Conservation (phyloP, 139 green algal species). For the Coccomyxa sp. region DNA sequence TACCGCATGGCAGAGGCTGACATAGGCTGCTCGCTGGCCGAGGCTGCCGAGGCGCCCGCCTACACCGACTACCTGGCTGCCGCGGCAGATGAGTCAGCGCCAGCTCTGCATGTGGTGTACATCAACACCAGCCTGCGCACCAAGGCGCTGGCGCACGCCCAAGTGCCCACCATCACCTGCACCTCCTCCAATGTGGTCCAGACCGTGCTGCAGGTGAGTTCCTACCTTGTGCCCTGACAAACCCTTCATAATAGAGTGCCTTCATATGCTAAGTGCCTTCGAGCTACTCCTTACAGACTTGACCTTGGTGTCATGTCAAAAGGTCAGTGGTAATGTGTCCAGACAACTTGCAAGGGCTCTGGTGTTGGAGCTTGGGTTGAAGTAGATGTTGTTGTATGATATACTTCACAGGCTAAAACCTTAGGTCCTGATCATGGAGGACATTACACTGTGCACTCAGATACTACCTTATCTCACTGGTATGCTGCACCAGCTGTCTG, state of each 20-base stretch:
- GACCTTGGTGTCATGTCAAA: not conserved
- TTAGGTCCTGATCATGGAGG: too few species aligned
- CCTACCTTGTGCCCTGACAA: too few species aligned
- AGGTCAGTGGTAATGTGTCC: not conserved
- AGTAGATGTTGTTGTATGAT: too few species aligned
- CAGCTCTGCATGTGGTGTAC: slow-evolving; percentile 73
- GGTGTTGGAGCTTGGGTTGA: too few species aligned
- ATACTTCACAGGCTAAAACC: too few species aligned
- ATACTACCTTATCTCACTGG: too few species aligned
- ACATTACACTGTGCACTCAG: too few species aligned
- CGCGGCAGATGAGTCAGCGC: slow-evolving; percentile 20
- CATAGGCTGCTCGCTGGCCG: slow-evolving; percentile 96
- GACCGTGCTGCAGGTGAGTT: slow-evolving; percentile 85
- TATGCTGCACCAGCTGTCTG: too few species aligned
- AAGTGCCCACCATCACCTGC: slow-evolving; percentile 97
- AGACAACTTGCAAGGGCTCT: too few species aligned
- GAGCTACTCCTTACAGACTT: too few species aligned
- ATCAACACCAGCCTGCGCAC: slow-evolving; percentile 98
- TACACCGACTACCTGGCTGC: slow-evolving; percentile 78
- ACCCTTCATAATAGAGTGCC: too few species aligned
- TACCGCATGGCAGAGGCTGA: slow-evolving; percentile 80
- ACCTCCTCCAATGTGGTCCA: slow-evolving; percentile 98
- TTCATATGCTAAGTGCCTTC: too few species aligned
- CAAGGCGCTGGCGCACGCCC: slow-evolving; percentile 79
- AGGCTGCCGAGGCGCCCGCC: slow-evolving; percentile 74